These are phyloP conservation scores for Pestalotiopsis sp. DNA, from an alignment of 2,329 filamentous ascomycete genomes.

Conservation along the genomic window DNA sequence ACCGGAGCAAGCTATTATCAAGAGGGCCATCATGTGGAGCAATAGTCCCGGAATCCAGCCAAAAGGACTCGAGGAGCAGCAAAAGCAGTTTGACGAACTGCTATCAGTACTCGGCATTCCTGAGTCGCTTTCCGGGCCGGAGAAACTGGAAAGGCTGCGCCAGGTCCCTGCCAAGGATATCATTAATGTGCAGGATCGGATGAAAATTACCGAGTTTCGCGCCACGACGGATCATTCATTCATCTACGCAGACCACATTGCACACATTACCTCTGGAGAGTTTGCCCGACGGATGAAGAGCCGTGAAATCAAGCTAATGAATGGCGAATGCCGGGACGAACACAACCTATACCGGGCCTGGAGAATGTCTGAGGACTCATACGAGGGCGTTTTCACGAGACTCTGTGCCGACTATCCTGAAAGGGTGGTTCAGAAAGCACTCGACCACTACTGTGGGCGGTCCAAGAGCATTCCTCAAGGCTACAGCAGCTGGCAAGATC, in stretches of 20 bases:
- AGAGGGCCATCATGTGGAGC: slow-evolving; percentile 45
- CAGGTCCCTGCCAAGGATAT: slow-evolving; percentile 1
- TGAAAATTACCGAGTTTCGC: slow-evolving; percentile 15
- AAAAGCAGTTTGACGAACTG: slow-evolving; percentile 16
- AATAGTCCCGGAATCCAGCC: slow-evolving; percentile 17
- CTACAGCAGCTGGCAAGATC: slow-evolving; percentile 12
- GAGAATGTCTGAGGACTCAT: slow-evolving; percentile 12
- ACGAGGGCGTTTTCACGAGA: slow-evolving; percentile 9
- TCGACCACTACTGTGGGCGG: slow-evolving; percentile 9
- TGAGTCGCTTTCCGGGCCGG: neutral
- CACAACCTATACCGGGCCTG: slow-evolving; percentile 13
- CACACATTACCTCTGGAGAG: slow-evolving; percentile 11
- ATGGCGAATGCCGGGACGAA: slow-evolving; percentile 14
- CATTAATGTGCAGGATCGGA: slow-evolving; percentile 9
- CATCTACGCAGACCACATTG: slow-evolving; percentile 4
- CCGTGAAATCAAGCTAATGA: slow-evolving; percentile 15
- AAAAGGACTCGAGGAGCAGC: slow-evolving; percentile 17
- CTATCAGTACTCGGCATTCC: slow-evolving; percentile 11
- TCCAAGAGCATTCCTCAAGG: neutral
- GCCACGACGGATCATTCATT: slow-evolving; percentile 13
- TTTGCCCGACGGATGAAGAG: slow-evolving; percentile 15
- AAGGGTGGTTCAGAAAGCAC: neutral
- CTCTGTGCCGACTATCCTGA: slow-evolving; percentile 14
- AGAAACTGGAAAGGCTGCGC: slow-evolving; percentile 9
- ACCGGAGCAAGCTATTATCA: slow-evolving; percentile 45